Conservation (phyloP, 768 basidiomycete genomes). For the Lactarius tabidus region DNA sequence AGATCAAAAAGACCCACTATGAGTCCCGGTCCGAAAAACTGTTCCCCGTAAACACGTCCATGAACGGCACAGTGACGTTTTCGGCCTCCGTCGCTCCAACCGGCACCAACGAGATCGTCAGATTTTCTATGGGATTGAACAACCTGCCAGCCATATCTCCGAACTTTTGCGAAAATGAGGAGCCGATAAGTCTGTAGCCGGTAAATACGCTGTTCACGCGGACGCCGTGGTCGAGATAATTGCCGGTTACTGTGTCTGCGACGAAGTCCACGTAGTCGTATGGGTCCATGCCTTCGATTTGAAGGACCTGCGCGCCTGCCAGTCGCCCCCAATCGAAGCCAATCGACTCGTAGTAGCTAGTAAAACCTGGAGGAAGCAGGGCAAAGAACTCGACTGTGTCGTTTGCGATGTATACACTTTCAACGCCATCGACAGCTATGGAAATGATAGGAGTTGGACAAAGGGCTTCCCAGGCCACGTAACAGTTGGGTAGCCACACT, state of each 20-base stretch:
- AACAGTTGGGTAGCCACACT: slow-evolving; percentile 60
- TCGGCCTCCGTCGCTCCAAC: slow-evolving; percentile 47
- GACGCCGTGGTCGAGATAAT: slow-evolving; percentile 60
- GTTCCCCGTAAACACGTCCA: slow-evolving; percentile 45
- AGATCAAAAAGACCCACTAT: slow-evolving; percentile 41
- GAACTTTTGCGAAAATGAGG: slow-evolving; percentile 53
- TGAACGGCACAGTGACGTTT: slow-evolving; percentile 50
- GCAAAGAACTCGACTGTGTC: slow-evolving; percentile 18
- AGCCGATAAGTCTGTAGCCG: slow-evolving; percentile 47
- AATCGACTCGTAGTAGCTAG: slow-evolving; percentile 9
- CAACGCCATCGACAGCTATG: slow-evolving; percentile 3
- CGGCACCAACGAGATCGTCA: slow-evolving; percentile 47
- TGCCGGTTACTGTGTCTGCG: slow-evolving; percentile 55
- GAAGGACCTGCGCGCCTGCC: slow-evolving; percentile 54
- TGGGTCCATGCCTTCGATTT: slow-evolving; percentile 51
- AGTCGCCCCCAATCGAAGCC: slow-evolving; percentile 47
- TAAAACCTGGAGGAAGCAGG: slow-evolving; percentile 7
- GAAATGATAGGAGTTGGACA: slow-evolving; percentile 24
- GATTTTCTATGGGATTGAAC: slow-evolving; percentile 43
- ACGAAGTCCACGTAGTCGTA: slow-evolving; percentile 55
- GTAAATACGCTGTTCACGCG: slow-evolving; percentile 61
- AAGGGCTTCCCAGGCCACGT: slow-evolving; percentile 42
- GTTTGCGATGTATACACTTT: slow-evolving; percentile 21
- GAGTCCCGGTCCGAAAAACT: slow-evolving; percentile 49
- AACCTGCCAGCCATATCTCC: slow-evolving; percentile 54